Conservation (phyloP, 768 basidiomycete species). For the Gloeopeniophorella convolvens region DNA sequence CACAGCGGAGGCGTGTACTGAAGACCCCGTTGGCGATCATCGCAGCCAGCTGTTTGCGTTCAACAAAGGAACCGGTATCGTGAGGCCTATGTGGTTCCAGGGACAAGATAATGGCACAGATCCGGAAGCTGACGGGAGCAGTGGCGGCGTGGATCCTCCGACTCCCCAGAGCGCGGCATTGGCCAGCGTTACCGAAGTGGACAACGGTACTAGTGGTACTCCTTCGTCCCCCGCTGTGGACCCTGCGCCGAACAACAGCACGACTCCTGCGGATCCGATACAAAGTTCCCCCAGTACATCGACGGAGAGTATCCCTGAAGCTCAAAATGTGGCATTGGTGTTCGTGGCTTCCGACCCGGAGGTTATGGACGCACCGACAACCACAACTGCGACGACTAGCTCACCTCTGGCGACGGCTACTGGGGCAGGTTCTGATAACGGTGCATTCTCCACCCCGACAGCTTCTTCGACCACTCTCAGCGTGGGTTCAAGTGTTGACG, state of each 20-base stretch:
- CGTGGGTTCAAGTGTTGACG: too few relatives aligned
- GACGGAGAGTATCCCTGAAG: slow-evolving; percentile 15
- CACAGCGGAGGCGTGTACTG: slow-evolving; percentile 40
- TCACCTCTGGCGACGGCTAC: slow-evolving; percentile 7
- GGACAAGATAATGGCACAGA: slow-evolving; percentile 26
- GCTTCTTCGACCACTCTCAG: background rate
- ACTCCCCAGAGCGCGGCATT: slow-evolving; percentile 10
- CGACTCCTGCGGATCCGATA: background rate
- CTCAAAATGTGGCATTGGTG: slow-evolving; percentile 46
- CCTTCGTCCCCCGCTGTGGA: background rate
- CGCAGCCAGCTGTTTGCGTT: slow-evolving; percentile 58
- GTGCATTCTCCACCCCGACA: background rate
- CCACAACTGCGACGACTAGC: background rate
- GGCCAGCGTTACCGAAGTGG: slow-evolving; percentile 11
- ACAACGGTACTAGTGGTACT: background rate
- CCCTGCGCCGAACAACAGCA: background rate
- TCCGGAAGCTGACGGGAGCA: slow-evolving; percentile 13
- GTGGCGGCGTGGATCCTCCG: slow-evolving; percentile 13
- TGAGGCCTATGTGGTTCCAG: slow-evolving; percentile 48
- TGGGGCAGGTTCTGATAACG: background rate
- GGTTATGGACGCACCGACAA: slow-evolving; percentile 17
- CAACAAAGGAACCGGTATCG: slow-evolving; percentile 37
- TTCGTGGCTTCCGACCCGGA: slow-evolving; percentile 39
- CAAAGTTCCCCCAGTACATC: slow-evolving; percentile 13
- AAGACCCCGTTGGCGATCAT: slow-evolving; percentile 23